These are phyloP conservation scores for Tulasnella sp. DNA, from an alignment of 768 basidiomycete species.

Conservation along the genomic window DNA sequence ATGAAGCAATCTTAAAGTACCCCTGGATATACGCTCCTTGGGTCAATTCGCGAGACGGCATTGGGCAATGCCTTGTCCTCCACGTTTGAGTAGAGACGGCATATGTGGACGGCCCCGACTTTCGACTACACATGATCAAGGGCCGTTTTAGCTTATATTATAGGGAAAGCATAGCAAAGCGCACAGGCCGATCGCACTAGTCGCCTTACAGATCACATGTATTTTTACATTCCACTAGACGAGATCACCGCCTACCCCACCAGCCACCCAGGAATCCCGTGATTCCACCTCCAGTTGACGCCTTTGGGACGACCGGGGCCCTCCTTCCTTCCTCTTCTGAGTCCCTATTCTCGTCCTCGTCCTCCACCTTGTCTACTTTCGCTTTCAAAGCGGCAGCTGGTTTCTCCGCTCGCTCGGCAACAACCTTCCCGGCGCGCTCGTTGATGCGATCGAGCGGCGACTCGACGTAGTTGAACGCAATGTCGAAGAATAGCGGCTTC, in stretches of 20 bases:
- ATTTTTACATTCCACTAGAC: neutral
- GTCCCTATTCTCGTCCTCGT: slow-evolving; percentile 40
- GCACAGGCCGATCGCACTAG: too few species aligned
- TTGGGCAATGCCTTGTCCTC: too few species aligned
- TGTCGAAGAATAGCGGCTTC: slow-evolving; percentile 89
- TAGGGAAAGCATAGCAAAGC: too few species aligned
- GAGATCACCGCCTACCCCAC: slow-evolving; percentile 43
- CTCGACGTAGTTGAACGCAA: slow-evolving; percentile 85
- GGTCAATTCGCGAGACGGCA: too few species aligned
- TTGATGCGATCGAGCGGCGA: slow-evolving; percentile 70
- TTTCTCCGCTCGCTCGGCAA: neutral
- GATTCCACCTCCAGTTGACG: slow-evolving; percentile 42
- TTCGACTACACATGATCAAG: too few species aligned
- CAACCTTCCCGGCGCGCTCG: slow-evolving; percentile 52
- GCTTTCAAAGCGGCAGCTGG: neutral
- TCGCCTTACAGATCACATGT: too few species aligned
- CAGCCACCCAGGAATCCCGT: slow-evolving; percentile 65
- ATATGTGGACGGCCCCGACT: too few species aligned
- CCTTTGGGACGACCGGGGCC: neutral
- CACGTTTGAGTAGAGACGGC: too few species aligned
- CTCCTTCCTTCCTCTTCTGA: neutral
- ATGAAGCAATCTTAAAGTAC: too few species aligned
- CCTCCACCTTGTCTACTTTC: slow-evolving; percentile 25
- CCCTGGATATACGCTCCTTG: too few species aligned
- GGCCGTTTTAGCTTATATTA: too few species aligned